Evolutionary conservation across 441 rosid genomes (phyloP), one percentile per base, ranked within the genome.

Genomic region (Metrosideros polymorpha): DNA sequence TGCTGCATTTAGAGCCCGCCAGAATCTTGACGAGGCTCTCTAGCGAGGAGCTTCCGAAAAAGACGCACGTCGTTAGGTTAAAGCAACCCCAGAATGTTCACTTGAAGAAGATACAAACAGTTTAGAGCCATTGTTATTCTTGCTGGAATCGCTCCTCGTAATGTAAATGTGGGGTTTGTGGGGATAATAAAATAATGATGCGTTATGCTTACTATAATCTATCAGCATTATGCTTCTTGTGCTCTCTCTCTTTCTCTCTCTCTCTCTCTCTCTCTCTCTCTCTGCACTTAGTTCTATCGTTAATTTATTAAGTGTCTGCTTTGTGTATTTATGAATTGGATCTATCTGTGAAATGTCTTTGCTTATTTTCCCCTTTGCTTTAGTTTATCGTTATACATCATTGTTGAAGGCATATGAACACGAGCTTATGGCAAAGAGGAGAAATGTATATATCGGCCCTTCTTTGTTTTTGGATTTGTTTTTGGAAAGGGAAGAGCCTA

Each of bases 1-100:
- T 86, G 87, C 87, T 82, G 87, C 87, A 30, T 59, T 27, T 79
- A 86, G 56, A 82, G 82, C 87, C 79, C 79, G 45, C 57, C 87
- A 59, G 54, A 86, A 86, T 45, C 82, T 55, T 82, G 19, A 49
- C 45, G 75, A n/a, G 55, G 45, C 12, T 63, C 54, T 49, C 51
- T 22, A n/a, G 79, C 4, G n/a, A 71, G 47, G 79, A 43, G 61
- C 47, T 47, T 43, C 85, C 57, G 43, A 45, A 63, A 39, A 51
- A 51, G 61, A 22, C 42, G 61, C 39, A 15, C 84, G 10, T 55
- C 42, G 61, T 51, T 59, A 86, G 42, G 66, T 51, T 50, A 19
- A 53, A 85, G 76, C 47, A 27, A 61, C 79, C 55, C 77, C 85
- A 82, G 56, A 59, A 43, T 32, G 15, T 47, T 39, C 42, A 29